Evolutionary conservation across 805 yeast species (phyloP), one percentile per base, ranked within the genome.

Genomic region (Komagataella populi): DNA sequence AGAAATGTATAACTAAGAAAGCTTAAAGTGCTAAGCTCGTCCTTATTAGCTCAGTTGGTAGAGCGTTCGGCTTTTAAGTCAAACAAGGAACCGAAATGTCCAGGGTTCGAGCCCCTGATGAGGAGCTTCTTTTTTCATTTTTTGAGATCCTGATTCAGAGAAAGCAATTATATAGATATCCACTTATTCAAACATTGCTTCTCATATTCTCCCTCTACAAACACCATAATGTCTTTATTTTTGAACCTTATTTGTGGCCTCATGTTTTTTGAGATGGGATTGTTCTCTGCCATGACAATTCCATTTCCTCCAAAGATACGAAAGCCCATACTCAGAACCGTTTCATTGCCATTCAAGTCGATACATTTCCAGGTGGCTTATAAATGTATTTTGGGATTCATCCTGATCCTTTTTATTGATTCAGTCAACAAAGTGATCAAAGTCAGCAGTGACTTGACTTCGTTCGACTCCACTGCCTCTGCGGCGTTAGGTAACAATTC

Each of bases 231-330:
- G 22, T 16, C 23, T 46, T 23, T 16, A 46, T 46, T 17, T 45
- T 20, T 17, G 46, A 17, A 45, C 46, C 18, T 45, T 8, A 14
- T 45, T 8, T 45, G 18, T 5, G 18, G 18, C 46, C 46, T 45
- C 14, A 20, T 45, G 22, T 45, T 45, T 30, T 30, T 30, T 10
- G 99, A 93, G 69, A 81, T 91, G 82, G 78, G 68, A 14, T 69
- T 86, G 48, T 93, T 91, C 72, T 75, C 87, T 50, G 61, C 87
- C 44, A 77, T 93, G 56, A 88, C 96, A 6, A 66, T 90, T 49
- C 99, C 99, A 22, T 70, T 88, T 55, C 98, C 99, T 20, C 74
- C 89, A 36, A 72, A 68, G 53, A 63, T 83, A 54, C 81, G 96
- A 60, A 80, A 80, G 60, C 82, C 82, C 8, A 70, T 89, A 23